Percentiles rank a stretch among this genome's conserved stretches.
phyloP scores from a whole-genome alignment of 805 yeast genomes.

The Cyberlindnera bimundalis region DNA sequence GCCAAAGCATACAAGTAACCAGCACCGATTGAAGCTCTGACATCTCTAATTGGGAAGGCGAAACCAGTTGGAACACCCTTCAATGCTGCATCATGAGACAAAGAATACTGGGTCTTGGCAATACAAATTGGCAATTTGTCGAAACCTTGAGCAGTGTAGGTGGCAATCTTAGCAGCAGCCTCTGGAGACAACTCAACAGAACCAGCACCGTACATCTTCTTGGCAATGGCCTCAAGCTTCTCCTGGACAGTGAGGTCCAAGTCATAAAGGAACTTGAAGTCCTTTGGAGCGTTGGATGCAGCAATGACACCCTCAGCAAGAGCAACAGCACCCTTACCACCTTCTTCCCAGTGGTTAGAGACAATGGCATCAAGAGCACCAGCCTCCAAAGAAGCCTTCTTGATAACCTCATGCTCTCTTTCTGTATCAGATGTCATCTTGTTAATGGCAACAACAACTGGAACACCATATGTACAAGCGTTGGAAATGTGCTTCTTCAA shows the following conservation, averaged over 20 bases:
- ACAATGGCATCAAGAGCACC: slow-evolving; percentile 80
- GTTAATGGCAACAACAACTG: slow-evolving; percentile 83
- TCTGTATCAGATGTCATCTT: slow-evolving; percentile 71
- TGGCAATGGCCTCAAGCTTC: slow-evolving; percentile 64
- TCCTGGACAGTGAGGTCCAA: slow-evolving; percentile 60
- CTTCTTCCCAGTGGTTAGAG: slow-evolving; percentile 84
- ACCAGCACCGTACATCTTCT: slow-evolving; percentile 74
- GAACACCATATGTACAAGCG: slow-evolving; percentile 67
- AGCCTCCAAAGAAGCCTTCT: slow-evolving; percentile 63
- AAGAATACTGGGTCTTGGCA: slow-evolving; percentile 83
- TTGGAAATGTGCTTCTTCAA: slow-evolving; percentile 74
- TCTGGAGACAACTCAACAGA: slow-evolving; percentile 64
- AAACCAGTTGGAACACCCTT: slow-evolving; percentile 84
- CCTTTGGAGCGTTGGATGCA: slow-evolving; percentile 46
- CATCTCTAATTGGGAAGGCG: slow-evolving; percentile 77
- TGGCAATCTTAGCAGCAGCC: slow-evolving; percentile 66
- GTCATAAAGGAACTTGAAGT: slow-evolving; percentile 57
- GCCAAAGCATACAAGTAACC: slow-evolving; percentile 83
- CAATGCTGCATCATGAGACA: slow-evolving; percentile 76
- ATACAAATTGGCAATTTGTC: slow-evolving; percentile 77
- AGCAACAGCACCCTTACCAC: slow-evolving; percentile 77
- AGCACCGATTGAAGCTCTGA: slow-evolving; percentile 76
- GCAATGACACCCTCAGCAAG: slow-evolving; percentile 68
- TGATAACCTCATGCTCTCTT: slow-evolving; percentile 65
- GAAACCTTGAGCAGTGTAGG: slow-evolving; percentile 71